phyloP scores from a whole-genome alignment of 179 eudicot species.

The Camellia oleifera region DNA sequence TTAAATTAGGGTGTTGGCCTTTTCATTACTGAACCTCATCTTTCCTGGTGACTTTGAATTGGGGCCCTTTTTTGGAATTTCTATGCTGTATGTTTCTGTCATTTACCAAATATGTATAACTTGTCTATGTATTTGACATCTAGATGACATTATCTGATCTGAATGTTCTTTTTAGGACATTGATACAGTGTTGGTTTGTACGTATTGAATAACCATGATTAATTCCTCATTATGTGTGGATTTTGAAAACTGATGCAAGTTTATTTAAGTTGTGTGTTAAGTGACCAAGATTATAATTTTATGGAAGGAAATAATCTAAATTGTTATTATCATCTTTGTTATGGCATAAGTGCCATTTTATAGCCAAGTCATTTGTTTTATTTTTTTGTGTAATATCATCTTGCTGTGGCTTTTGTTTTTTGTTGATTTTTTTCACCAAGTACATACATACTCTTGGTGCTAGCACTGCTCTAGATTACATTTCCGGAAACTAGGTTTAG shows the following conservation, averaged over 20 bases:
- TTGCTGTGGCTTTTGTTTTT: background rate
- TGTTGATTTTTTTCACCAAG: background rate
- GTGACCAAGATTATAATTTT: background rate
- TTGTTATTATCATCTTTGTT: background rate
- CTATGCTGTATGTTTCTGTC: background rate
- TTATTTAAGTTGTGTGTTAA: background rate
- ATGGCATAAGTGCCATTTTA: background rate
- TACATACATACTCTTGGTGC: background rate
- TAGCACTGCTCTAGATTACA: slow-evolving; percentile 9
- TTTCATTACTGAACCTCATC: background rate
- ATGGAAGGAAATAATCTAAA: background rate
- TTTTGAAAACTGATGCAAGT: background rate
- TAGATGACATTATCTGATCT: background rate
- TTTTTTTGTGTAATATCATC: background rate
- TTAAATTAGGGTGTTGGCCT: background rate
- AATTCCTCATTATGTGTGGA: background rate
- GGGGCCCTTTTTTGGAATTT: background rate
- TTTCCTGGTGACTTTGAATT: background rate
- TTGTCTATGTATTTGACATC: background rate
- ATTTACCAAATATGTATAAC: background rate
- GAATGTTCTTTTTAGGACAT: background rate
- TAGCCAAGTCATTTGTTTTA: background rate
- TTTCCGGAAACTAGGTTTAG: slow-evolving; percentile 25
- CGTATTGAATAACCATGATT: background rate
- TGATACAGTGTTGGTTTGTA: background rate